Base-by-base conservation (phyloP, 2,329 filamentous ascomycete genomes). In the Arthrobotrys conoides region DNA sequence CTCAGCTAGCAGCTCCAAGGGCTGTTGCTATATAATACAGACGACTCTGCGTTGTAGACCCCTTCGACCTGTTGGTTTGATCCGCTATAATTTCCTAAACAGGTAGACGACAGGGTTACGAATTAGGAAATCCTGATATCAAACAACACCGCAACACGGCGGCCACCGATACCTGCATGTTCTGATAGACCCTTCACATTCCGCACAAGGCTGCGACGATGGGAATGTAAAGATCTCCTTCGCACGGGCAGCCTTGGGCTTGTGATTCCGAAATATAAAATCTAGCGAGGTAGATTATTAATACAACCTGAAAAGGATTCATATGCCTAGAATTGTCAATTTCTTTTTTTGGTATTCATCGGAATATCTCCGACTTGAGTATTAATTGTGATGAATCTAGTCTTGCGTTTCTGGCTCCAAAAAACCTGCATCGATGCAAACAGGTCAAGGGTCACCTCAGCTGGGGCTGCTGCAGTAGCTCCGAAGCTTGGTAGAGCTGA, bases 131-230 rank as follows among this genome's bases (percentile, higher is more conserved):
- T 30, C 3, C 27, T 6, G 6, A 30, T 4, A 36, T 61, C 57
- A 61, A 61, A 61, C 57, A 41, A 3, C 9, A 12, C 38, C 33
- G 57, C 57, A 61, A 61, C 57, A 61, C 57, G 57, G 33, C 57
- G 36, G 9, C 36, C n/a, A 61, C 57, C 55, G 57, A 61, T 27
- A 20, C 8, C 3, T 24, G n/a, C n/a, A n/a, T n/a, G n/a, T n/a
- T n/a, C n/a, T n/a, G n/a, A n/a, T n/a, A n/a, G n/a, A n/a, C n/a
- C n/a, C n/a, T n/a, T 10, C 18, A 41, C 16, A 5, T 9, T 24
- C 6, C 4, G 2, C 36, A 4, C 36, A 61, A 61, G 36, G 36
- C 36, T 61, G 20, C 24, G 5, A n/a, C 33, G 3, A 30, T 30
- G 27, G 6, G 6, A 30, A 30, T 30, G 27, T 6, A 12, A 3